Base-by-base conservation (phyloP, 768 basidiomycete genomes). In the Agaricus subrufescens region DNA sequence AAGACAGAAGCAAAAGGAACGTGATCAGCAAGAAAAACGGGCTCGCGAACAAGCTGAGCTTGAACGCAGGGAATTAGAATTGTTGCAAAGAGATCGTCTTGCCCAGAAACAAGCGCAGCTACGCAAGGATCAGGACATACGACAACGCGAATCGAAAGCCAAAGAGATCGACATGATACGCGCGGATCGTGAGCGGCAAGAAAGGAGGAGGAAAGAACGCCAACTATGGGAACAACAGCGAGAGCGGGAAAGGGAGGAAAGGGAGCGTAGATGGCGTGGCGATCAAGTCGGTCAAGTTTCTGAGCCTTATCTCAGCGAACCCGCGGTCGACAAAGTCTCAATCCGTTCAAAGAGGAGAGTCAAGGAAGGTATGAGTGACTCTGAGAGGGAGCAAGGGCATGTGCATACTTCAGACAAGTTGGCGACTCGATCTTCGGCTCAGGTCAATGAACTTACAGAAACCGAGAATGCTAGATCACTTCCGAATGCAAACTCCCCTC, bases 1-100 rank as follows among this genome's bases (percentile, higher is more conserved):
- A 54, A 47, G 31, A 62, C 47, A 57, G 23, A 42, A 45, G 50
- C 59, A 62, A 40, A 56, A 55, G 46, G 63, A 65, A 31, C 43
- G 54, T 25, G 43, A 55, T 12, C 39, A 52, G 29, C 57, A 58
- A 38, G 58, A 62, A 37, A 49, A 15, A 40, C 38, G 49, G 53
- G 58, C 56, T 39, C 54, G 30, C 26, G 58, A 60, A 34, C 58
- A 54, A 26, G 54, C 58, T n/a, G 58, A 58, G 37, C 54, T 30
- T 14, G 57, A 59, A 39, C 46, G 51, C 57, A 55, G 27, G 27
- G 60, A 64, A 30, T 50, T 52, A 34, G 58, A 59, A 52, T 50
- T 46, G 38, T 56, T 48, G 31, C 61, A 63, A 46, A 60, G 42
- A 19, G 58, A 62, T 44, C 46, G 51, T 42, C 50, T 55, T 23